Conservation (phyloP, 208 protist genomes). For the Leishmania amazonensis region DNA sequence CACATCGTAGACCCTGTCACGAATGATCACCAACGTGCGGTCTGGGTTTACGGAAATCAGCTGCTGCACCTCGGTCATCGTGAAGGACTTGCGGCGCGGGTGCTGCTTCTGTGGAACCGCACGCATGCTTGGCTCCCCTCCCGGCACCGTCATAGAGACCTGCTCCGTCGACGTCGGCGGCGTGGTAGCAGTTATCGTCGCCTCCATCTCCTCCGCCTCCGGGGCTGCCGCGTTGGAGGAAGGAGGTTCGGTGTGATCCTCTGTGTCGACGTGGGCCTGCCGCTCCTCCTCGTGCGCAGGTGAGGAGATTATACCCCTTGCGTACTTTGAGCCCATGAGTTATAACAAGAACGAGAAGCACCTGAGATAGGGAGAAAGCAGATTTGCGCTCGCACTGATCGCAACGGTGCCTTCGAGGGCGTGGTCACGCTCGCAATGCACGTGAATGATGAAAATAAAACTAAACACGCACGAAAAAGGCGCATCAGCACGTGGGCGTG, state of each 20-base stretch:
- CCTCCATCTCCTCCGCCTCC: not conserved
- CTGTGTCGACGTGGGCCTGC: not conserved
- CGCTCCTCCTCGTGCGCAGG: not conserved
- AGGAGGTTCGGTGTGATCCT: not conserved
- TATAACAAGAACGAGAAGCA: not conserved
- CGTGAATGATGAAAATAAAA: not conserved
- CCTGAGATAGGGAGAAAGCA: not conserved
- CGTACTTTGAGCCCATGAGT: conserved; percentile 4
- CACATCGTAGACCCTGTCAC: conserved; percentile 87
- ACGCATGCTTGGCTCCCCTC: not conserved
- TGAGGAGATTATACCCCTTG: not conserved
- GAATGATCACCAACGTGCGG: conserved; percentile 46
- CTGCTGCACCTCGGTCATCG: conserved; percentile 16
- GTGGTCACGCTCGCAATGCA: not conserved
- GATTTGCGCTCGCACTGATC: not conserved
- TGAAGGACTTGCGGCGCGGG: conserved; percentile 15
- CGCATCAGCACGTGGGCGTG: not conserved
- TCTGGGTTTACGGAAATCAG: conserved; percentile 28
- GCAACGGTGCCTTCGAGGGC: not conserved
- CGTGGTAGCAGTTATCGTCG: not conserved
- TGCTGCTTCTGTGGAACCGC: not conserved
- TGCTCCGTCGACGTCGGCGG: not conserved
- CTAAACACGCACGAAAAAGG: not conserved
- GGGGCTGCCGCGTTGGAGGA: not conserved
- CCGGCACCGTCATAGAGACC: not conserved